Conservation (phyloP, 192 early-diverging fungal species). For the Coemansia sp. region DNA sequence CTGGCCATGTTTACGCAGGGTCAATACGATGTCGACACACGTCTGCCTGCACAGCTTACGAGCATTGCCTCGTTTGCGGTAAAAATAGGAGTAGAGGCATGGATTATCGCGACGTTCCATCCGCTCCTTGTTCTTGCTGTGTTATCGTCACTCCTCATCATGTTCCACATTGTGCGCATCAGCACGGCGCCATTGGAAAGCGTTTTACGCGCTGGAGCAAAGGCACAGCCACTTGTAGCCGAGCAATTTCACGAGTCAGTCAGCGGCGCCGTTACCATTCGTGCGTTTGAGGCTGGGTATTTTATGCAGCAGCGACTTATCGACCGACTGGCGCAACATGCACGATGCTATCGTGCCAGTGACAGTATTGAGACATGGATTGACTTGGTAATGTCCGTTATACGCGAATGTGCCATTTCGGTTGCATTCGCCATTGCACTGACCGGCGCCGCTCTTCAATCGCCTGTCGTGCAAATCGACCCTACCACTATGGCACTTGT, state of each 20-base stretch:
- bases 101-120: conserved; percentile 63
- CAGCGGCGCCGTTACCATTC: conserved; percentile 66
- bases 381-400: conserved; percentile 35
- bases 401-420: conserved; percentile 22
- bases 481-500: conserved; percentile 17
- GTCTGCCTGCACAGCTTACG: conserved; percentile 59
- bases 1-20: conserved; percentile 67
- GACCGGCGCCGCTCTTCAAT: background rate
- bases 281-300: conserved; percentile 59
- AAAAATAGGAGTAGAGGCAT: conserved; percentile 64
- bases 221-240: conserved; percentile 56
- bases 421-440: conserved; percentile 32
- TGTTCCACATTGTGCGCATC: conserved; percentile 17
- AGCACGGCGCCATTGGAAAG: conserved; percentile 10
- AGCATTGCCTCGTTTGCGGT: conserved; percentile 63
- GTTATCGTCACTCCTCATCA: conserved; percentile 47
- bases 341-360: conserved; percentile 7
- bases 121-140: conserved; percentile 60
- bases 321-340: conserved; percentile 2
- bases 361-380: conserved; percentile 48
- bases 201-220: conserved; percentile 3
- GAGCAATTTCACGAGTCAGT: conserved; percentile 62
- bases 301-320: conserved; percentile 30
- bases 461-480: background rate
- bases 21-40: conserved; percentile 64